These are phyloP conservation scores for Talaromyces stipitatus DNA, from an alignment of 495 filamentous ascomycete species.

Conservation along the genomic window DNA sequence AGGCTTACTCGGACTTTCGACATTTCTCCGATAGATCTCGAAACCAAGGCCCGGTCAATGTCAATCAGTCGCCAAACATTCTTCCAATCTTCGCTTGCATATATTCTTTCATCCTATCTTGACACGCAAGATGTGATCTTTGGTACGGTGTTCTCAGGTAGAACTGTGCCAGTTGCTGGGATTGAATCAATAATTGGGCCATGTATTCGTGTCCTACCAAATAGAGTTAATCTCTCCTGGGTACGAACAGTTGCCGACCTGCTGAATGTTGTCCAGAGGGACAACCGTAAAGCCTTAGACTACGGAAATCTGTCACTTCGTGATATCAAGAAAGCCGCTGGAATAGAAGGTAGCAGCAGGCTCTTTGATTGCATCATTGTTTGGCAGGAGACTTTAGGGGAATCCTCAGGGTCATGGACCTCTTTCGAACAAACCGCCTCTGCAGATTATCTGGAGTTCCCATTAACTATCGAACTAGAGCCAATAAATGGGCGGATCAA, in stretches of 20 bases:
- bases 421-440: conserved; percentile 42
- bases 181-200: conserved; percentile 70
- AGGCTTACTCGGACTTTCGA: conserved; percentile 29
- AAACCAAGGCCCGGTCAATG: conserved; percentile 20
- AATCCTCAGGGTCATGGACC: conserved; percentile 14
- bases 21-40: conserved; percentile 18
- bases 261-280: conserved; percentile 48
- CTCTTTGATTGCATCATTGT: conserved; percentile 68
- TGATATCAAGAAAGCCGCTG: conserved; percentile 55
- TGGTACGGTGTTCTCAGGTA: conserved; percentile 68
- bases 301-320: conserved; percentile 51
- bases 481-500: conserved; percentile 36
- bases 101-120: conserved; percentile 53
- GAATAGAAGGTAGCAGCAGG: conserved; percentile 32
- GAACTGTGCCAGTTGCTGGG: conserved; percentile 54
- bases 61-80: conserved; percentile 43
- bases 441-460: conserved; percentile 64
- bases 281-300: conserved; percentile 51
- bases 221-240: conserved; percentile 45
- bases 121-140: conserved; percentile 62
- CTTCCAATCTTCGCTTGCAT: conserved; percentile 62
- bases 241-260: conserved; percentile 47
- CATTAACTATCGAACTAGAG: conserved; percentile 63
- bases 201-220: conserved; percentile 60
- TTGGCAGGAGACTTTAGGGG: conserved; percentile 63